Evolutionary conservation across 805 yeast species (phyloP).

Genomic region (Saccharomycodes ludwigii): DNA sequence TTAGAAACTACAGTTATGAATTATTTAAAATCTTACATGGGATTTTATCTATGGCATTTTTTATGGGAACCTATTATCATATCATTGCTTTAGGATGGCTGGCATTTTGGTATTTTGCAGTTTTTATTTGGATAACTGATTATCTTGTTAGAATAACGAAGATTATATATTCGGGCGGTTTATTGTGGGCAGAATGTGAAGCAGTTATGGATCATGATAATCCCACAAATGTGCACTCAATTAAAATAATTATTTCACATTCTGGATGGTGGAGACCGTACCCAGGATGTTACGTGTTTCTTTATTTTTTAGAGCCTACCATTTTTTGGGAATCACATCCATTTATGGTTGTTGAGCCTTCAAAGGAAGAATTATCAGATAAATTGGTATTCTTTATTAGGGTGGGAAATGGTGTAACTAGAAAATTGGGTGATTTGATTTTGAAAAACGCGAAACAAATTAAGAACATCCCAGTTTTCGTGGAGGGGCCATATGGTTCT

Average conservation of each 20-base stretch:
- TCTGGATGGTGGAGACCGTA: conserved; percentile 29
- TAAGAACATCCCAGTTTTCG: conserved; percentile 23
- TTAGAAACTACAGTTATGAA: conserved; percentile 31
- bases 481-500: conserved; percentile 68
- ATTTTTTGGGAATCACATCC: conserved; percentile 50
- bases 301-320: conserved; percentile 33
- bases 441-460: conserved; percentile 14
- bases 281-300: conserved; percentile 35
- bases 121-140: conserved; percentile 31
- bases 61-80: conserved; percentile 35
- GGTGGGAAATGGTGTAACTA: conserved; percentile 38
- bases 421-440: conserved; percentile 21
- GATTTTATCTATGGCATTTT: conserved; percentile 27
- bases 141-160: conserved; percentile 26
- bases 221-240: conserved; percentile 18
- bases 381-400: conserved; percentile 29
- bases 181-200: conserved; percentile 16
- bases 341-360: conserved; percentile 35
- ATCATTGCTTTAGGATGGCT: conserved; percentile 32
- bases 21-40: conserved; percentile 34
- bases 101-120: conserved; percentile 28
- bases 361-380: conserved; percentile 18
- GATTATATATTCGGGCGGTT: conserved; percentile 19
- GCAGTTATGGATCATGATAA: conserved; percentile 1
- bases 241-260: conserved; percentile 34